Evolutionary conservation across 2,329 filamentous ascomycete species (phyloP).

Genomic region (Aulographum hederae): DNA sequence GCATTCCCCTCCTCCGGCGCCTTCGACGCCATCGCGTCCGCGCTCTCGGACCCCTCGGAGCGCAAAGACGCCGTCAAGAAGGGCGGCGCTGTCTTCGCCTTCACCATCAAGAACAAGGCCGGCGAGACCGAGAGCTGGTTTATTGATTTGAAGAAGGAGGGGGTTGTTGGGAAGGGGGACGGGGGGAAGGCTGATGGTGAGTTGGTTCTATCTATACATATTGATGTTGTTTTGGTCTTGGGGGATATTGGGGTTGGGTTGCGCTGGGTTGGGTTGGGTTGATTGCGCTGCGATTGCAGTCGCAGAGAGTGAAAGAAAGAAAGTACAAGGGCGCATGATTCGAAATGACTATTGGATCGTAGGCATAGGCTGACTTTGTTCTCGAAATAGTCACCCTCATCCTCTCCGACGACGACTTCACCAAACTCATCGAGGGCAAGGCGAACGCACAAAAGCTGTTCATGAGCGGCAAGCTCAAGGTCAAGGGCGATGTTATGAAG

Average conservation of each 20-base stretch:
- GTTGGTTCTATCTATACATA: conserved; percentile 12
- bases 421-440: conserved; percentile 64
- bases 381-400: conserved; percentile 78
- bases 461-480: conserved; percentile 97
- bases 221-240: background rate
- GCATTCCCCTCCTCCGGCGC: conserved; percentile 79
- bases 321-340: no score
- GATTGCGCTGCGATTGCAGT: no score
- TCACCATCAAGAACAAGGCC: conserved; percentile 74
- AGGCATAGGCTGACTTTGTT: no score
- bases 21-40: conserved; percentile 71
- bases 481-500: conserved; percentile 98
- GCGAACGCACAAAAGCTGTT: conserved; percentile 90
- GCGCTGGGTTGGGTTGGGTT: no score
- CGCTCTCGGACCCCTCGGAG: conserved; percentile 53
- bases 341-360: no score
- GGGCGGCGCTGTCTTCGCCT: conserved; percentile 73
- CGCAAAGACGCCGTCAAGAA: conserved; percentile 80
- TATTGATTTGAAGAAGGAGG: conserved; percentile 86
- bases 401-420: conserved; percentile 76
- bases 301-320: no score
- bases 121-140: conserved; percentile 78
- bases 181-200: conserved; percentile 70
- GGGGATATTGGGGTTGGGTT: background rate
- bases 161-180: conserved; percentile 59